Percentiles rank a stretch among this genome's conserved stretches.
phyloP scores from a whole-genome alignment of 2,329 filamentous ascomycete species.

The Pestalotiopsis sp. region DNA sequence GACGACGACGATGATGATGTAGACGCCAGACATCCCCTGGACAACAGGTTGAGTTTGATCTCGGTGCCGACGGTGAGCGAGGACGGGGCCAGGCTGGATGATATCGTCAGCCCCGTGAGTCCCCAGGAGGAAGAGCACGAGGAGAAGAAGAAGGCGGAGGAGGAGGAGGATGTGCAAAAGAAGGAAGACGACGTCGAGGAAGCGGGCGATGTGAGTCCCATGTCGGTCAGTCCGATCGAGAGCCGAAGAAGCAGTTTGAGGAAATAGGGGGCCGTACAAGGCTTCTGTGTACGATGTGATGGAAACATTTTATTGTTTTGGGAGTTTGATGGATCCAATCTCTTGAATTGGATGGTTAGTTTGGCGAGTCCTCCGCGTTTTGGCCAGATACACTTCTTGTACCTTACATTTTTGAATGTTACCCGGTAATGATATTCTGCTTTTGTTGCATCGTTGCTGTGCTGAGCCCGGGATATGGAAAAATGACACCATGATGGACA shows the following conservation, averaged over 20 bases:
- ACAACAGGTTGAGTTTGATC: constrained; percentile 9
- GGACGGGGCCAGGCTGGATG: not conserved
- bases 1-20: not conserved
- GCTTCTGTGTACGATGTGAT: not conserved
- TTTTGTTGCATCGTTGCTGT: not conserved
- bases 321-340: not conserved
- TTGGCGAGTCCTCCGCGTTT: not conserved
- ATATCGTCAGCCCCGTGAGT: constrained; percentile 4
- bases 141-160: not conserved
- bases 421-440: not conserved
- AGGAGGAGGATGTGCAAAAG: not conserved
- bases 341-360: not conserved
- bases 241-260: constrained; percentile 13
- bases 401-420: not conserved
- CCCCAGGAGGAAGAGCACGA: not conserved
- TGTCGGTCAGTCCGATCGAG: constrained; percentile 15
- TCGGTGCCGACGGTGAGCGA: constrained; percentile 1
- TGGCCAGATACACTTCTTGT: not conserved
- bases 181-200: not conserved
- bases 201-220: constrained; percentile 4
- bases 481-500: no score
- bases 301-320: not conserved
- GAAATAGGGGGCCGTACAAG: not conserved
- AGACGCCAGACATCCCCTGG: not conserved
- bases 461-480: no score